phyloP scores from a whole-genome alignment of 2,329 filamentous ascomycete species.

The Colletotrichum sojae region DNA sequence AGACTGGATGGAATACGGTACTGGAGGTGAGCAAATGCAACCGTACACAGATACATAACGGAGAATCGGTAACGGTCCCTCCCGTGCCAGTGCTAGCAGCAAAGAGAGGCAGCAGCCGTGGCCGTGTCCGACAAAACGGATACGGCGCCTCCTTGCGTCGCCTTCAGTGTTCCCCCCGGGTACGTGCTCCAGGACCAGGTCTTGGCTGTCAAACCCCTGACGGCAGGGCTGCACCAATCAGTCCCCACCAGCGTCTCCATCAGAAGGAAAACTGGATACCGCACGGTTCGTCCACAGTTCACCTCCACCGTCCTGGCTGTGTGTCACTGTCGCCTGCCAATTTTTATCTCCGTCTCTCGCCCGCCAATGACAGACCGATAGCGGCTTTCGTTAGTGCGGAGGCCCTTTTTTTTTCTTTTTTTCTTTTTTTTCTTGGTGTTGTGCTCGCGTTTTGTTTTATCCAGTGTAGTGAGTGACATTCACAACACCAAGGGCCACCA shows the following conservation, averaged over 20 bases:
- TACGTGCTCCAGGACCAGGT: slow-evolving; percentile 2
- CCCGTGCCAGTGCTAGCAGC: neutral
- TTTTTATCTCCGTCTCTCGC: slow-evolving; percentile 14
- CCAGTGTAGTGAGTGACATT: slow-evolving; percentile 2
- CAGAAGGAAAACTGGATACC: neutral
- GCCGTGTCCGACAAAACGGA: neutral
- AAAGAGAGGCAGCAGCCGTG: too few relatives aligned
- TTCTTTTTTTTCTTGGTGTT: too few relatives aligned
- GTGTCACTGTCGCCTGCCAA: slow-evolving; percentile 2
- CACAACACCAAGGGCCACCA: too few relatives aligned
- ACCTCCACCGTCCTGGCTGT: neutral
- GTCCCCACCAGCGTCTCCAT: slow-evolving; percentile 30
- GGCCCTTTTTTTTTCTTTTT: too few relatives aligned
- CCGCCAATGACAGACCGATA: neutral
- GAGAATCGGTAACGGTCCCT: neutral
- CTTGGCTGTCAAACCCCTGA: slow-evolving; percentile 14
- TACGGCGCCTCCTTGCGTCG: neutral
- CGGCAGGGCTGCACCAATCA: slow-evolving; percentile 29
- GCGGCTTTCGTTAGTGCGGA: too few relatives aligned
- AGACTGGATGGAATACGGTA: slow-evolving; percentile 9
- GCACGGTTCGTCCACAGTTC: slow-evolving; percentile 15
- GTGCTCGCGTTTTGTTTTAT: neutral
- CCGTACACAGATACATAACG: neutral
- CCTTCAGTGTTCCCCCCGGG: neutral
- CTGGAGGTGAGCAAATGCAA: too few relatives aligned